Conservation (phyloP, 345 rosid species). For the Linum lewisii region DNA sequence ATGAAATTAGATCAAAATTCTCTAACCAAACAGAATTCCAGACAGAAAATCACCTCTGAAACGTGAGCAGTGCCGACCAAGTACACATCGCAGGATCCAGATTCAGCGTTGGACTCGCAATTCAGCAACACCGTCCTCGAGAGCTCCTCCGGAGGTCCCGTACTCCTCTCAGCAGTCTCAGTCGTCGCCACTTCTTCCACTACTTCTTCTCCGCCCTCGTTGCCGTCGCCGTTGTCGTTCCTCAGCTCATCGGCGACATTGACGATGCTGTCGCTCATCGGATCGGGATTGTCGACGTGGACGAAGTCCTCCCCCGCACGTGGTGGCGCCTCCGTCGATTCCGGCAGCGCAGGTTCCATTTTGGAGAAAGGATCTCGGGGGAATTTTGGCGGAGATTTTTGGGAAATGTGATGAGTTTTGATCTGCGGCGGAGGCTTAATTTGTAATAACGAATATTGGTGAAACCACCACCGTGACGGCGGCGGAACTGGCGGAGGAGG, state of each 20-base stretch:
- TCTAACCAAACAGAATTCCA: constrained; percentile 17
- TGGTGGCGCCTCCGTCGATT: background rate
- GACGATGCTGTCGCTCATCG: constrained; percentile 6
- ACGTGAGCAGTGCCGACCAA: constrained; percentile 92
- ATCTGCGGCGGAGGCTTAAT: background rate
- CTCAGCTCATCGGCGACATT: background rate
- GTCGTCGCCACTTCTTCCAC: background rate
- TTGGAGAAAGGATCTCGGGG: background rate
- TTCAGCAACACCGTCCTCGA: constrained; percentile 56
- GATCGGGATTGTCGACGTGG: constrained; percentile 1
- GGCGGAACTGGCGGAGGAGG: background rate
- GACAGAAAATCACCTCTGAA: constrained; percentile 45
- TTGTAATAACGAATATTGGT: background rate
- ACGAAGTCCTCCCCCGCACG: background rate
- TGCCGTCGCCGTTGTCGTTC: background rate
- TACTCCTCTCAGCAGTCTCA: constrained; percentile 5
- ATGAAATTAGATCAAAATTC: background rate
- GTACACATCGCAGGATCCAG: constrained; percentile 75
- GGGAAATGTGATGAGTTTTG: background rate
- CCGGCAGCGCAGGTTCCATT: background rate
- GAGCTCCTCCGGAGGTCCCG: constrained; percentile 59
- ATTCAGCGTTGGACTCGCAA: constrained; percentile 62
- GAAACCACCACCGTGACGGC: background rate
- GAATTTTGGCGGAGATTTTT: background rate
- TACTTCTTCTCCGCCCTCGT: background rate